These are phyloP conservation scores for Corchorus olitorius DNA, from an alignment of 345 rosid species.

Conservation along the genomic window DNA sequence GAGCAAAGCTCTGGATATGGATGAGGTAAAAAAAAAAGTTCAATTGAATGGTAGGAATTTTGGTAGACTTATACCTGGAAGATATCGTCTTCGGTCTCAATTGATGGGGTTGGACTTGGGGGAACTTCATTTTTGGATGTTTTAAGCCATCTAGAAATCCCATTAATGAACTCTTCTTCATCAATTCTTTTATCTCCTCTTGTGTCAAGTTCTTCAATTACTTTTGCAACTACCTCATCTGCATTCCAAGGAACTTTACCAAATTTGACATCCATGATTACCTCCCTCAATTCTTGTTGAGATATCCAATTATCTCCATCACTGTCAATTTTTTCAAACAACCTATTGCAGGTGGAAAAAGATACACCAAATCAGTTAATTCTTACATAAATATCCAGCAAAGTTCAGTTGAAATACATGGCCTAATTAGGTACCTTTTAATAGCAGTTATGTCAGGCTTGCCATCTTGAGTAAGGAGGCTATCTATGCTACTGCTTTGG, in stretches of 20 bases:
- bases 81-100: not conserved
- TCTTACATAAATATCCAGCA: not conserved
- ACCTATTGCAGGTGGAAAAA: not conserved
- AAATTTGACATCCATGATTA: not conserved
- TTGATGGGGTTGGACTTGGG: not conserved
- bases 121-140: not conserved
- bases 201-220: constrained; percentile 11
- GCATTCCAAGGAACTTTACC: not conserved
- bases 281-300: not conserved
- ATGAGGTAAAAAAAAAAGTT: too few relatives aligned
- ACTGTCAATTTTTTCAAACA: not conserved
- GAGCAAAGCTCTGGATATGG: too few relatives aligned
- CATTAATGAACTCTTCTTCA: not conserved
- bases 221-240: not conserved
- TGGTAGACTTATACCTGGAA: not conserved
- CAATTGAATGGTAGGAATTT: not conserved
- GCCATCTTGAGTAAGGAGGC: constrained; percentile 4
- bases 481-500: not conserved
- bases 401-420: not conserved
- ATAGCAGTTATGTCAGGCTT: not conserved
- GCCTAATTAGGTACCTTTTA: not conserved
- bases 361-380: too few relatives aligned
- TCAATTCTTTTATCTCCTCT: not conserved
- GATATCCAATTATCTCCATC: not conserved
- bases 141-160: constrained; percentile 12